Evolutionary conservation across 345 rosid genomes (phyloP).

Genomic region (Murraya paniculata): DNA sequence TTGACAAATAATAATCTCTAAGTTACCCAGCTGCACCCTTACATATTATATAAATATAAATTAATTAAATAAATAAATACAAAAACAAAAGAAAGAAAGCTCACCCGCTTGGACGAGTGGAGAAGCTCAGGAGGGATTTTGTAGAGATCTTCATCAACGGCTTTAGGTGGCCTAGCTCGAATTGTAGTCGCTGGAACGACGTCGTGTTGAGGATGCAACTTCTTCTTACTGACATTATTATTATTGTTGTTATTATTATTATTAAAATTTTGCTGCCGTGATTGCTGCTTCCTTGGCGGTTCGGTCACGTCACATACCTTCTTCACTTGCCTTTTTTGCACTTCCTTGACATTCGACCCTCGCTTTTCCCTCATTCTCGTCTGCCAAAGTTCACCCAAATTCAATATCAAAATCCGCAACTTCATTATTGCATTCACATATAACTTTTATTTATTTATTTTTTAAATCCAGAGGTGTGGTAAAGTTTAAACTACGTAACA

Average conservation of each 20-base stretch:
- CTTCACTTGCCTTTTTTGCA: constrained; percentile 43
- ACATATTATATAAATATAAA: neutral
- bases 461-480: no score
- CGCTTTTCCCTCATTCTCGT: constrained; percentile 38
- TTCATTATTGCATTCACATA: neutral
- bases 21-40: no score
- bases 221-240: neutral
- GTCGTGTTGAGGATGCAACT: constrained; percentile 17
- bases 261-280: neutral
- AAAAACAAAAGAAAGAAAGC: neutral
- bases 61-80: no score
- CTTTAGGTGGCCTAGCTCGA: constrained; percentile 39
- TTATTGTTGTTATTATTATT: neutral
- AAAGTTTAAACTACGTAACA: no score
- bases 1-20: no score
- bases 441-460: no score
- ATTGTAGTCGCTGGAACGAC: constrained; percentile 7
- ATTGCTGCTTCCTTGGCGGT: constrained; percentile 36
- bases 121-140: constrained; percentile 83
- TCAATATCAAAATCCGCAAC: neutral
- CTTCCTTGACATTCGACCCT: constrained; percentile 40
- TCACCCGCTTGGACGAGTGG: constrained; percentile 55
- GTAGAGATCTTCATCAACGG: constrained; percentile 92
- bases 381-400: constrained; percentile 19
- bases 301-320: constrained; percentile 59